Evolutionary conservation across 2,329 filamentous ascomycete species (phyloP).

Genomic region (Xylaria multiplex): DNA sequence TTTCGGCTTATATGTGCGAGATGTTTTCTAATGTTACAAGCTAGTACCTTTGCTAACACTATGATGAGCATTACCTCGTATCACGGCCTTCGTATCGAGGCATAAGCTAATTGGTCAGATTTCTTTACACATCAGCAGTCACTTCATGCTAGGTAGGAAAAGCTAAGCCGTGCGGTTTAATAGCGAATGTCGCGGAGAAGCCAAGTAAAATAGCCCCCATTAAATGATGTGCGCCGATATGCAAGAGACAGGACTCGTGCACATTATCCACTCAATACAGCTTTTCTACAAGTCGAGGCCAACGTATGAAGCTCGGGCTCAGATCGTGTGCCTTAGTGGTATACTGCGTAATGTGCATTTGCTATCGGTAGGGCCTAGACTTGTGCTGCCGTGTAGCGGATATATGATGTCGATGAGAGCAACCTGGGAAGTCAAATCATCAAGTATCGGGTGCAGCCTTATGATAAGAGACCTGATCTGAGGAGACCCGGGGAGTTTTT

Average conservation of each 20-base stretch:
- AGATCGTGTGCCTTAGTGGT: background rate
- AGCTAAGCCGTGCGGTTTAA: background rate
- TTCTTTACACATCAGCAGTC: background rate
- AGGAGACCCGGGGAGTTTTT: background rate
- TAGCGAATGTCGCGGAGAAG: background rate
- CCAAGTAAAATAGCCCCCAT: background rate
- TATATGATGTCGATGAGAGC: conserved; percentile 4
- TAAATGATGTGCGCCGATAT: background rate
- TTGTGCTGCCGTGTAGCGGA: background rate
- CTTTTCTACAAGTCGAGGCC: conserved; percentile 3
- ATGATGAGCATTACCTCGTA: background rate
- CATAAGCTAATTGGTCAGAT: background rate
- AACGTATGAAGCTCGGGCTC: background rate
- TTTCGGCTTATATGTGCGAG: background rate
- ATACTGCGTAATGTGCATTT: conserved; percentile 13
- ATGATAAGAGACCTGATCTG: background rate
- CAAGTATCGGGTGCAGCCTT: background rate
- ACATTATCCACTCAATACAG: conserved; percentile 2
- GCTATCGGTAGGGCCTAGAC: background rate
- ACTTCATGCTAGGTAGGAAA: background rate
- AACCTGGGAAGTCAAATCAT: background rate
- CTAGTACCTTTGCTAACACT: background rate
- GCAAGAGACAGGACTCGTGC: background rate
- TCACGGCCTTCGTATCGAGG: background rate
- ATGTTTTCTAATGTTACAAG: background rate